Base-by-base conservation (phyloP, 2,329 filamentous ascomycete genomes). In the Alternaria gaisen region DNA sequence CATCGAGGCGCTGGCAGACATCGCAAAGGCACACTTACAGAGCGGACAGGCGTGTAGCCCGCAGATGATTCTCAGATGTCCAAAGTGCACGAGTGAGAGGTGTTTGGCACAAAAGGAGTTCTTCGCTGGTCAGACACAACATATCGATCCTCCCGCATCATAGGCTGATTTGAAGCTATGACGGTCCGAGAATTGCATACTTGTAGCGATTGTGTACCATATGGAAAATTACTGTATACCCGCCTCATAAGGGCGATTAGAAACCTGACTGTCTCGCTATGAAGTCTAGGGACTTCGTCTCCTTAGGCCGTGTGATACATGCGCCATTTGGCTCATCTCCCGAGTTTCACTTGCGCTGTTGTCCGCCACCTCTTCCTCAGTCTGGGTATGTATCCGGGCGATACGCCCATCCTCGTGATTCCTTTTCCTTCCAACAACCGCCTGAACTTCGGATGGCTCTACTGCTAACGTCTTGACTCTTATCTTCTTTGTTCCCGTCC, bases 31-130 rank as follows among this genome's bases (percentile, higher is more conserved):
- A 16, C 96, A 99, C 81, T 80, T 99, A 53, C 83, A 88, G 53
- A 89, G 87, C 64, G 90, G 90, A 5, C 78, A 84, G 51, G 82
- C 82, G n/a, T 94, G 91, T 77, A 96, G 92, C 30, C 83, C 83
- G 58, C 95, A 98, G 81, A 93, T 99, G 92, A 88, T 88, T 9
- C 81, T 99, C 69, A 88, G 95, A 70, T 99, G 95, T 81, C 95
- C 96, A 2, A 94, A 92, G 6, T 99, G 95, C 82, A 94, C 88
- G 80, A 98, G 91, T 75, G 92, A 96, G 73, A 87, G 90, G 71
- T 99, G 95, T 80, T 80, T 90, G 56, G 93, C 94, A 80, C 90
- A 89, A 53, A 90, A 90, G 81, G 84, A 86, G 72, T 90, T 90
- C 78, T 90, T 90, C 72, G 83, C 83, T 3, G 81, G 82, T 12